Percentiles rank a stretch among this genome's conserved stretches.
Evolutionary conservation across 805 yeast genomes (phyloP).

Genomic region (Cyberlindnera xylosilytica): DNA sequence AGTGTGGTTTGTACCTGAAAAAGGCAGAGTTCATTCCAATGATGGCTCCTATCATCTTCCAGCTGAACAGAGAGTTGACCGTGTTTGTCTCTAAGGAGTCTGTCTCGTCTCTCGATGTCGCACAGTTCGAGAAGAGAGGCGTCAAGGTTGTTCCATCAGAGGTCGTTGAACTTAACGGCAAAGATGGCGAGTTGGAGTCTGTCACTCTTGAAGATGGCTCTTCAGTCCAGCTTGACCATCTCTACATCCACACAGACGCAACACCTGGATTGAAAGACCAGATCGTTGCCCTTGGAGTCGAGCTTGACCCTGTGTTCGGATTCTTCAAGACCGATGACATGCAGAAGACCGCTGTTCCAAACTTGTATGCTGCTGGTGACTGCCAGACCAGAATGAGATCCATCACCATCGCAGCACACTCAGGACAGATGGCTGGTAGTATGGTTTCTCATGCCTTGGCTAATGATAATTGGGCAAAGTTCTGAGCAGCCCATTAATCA

Average conservation of each 20-base stretch:
- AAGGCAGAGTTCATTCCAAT: constrained; percentile 1
- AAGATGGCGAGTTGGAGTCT: not conserved
- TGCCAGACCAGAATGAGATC: not conserved
- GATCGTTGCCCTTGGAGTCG: constrained; percentile 5
- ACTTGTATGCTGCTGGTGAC: constrained; percentile 3
- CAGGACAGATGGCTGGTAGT: constrained; percentile 1
- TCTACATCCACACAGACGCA: not conserved
- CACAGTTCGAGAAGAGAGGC: not conserved
- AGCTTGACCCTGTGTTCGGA: constrained; percentile 1
- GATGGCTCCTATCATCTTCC: constrained; percentile 8
- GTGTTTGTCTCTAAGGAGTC: constrained; percentile 4
- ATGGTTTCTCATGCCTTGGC: not conserved
- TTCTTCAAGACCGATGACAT: constrained; percentile 6
- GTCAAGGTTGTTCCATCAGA: not conserved
- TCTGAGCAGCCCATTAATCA: too few species aligned
- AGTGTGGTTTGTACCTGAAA: constrained; percentile 10
- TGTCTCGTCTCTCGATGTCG: not conserved
- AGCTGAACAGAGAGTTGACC: constrained; percentile 15
- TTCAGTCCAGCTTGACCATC: constrained; percentile 1
- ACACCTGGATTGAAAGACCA: constrained; percentile 1
- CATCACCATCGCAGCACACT: not conserved
- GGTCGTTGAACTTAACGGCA: not conserved
- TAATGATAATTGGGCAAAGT: not conserved
- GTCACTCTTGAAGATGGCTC: constrained; percentile 3
- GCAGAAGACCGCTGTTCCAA: not conserved